A percentile compares a stretch with the other conserved stretches of the same genome.
phyloP scores from a whole-genome alignment of 2,329 filamentous ascomycete species.

The Microcyclospora tardicrescens region DNA sequence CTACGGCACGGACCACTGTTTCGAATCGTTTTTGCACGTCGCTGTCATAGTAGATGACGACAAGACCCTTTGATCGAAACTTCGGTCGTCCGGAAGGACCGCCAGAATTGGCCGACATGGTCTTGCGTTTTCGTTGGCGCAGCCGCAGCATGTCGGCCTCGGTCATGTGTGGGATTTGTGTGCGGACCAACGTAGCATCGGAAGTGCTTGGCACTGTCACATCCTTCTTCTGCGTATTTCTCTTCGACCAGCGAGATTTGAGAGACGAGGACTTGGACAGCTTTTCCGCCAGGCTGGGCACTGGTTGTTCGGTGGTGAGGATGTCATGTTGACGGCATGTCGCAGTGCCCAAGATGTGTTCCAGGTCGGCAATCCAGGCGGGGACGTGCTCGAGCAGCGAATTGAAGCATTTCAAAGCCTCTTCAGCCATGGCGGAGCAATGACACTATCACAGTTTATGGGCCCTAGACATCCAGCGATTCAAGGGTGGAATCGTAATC shows the following conservation, averaged over 20 bases:
- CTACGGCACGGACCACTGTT: conserved; percentile 67
- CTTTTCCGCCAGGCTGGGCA: conserved; percentile 3
- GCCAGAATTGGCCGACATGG: conserved; percentile 28
- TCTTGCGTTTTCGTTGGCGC: conserved; percentile 30
- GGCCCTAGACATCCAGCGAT: too few species aligned
- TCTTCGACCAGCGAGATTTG: conserved; percentile 6
- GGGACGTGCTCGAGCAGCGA: conserved; percentile 19
- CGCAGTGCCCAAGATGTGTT: conserved; percentile 14
- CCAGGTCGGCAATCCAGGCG: conserved; percentile 20
- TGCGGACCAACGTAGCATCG: conserved; percentile 6
- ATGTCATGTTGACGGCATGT: conserved; percentile 17
- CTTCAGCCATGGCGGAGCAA: conserved; percentile 17
- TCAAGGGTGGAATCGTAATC: too few species aligned
- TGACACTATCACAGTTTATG: too few species aligned
- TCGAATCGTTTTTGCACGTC: conserved; percentile 76
- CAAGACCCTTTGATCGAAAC: conserved; percentile 59
- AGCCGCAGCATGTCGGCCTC: conserved; percentile 17
- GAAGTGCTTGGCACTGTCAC: neutral
- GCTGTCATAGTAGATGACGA: conserved; percentile 86
- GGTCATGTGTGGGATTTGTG: conserved; percentile 14
- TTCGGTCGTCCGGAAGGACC: conserved; percentile 33
- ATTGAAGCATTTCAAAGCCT: conserved; percentile 17
- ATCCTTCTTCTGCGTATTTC: conserved; percentile 3
- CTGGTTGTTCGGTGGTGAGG: conserved; percentile 12
- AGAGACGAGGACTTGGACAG: conserved; percentile 13